Conservation (phyloP, 331 rosid species). For the Malus hybrid region DNA sequence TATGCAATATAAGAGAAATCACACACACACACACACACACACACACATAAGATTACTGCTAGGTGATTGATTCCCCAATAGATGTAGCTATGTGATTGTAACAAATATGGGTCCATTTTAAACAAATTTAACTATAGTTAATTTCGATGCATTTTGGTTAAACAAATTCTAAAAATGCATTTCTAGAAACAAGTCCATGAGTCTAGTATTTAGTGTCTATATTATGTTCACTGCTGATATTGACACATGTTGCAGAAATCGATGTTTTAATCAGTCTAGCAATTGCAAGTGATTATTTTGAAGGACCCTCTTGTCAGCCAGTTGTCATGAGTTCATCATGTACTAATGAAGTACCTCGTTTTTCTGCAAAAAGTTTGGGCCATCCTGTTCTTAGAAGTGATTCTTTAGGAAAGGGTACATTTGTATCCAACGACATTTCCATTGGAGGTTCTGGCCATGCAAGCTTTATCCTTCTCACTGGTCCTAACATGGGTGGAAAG, state of each 20-base stretch:
- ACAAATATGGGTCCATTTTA: background rate
- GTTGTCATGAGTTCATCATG: slow-evolving; percentile 36
- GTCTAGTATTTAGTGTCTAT: background rate
- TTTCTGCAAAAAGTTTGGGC: slow-evolving; percentile 71
- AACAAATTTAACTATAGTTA: background rate
- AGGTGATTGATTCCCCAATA: background rate
- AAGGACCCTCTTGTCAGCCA: slow-evolving; percentile 79
- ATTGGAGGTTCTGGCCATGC: slow-evolving; percentile 75
- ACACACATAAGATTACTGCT: background rate
- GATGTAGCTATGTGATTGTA: too few relatives aligned
- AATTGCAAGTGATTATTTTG: slow-evolving; percentile 73
- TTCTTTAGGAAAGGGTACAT: slow-evolving; percentile 72
- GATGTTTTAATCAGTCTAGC: slow-evolving; percentile 91
- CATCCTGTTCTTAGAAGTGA: slow-evolving; percentile 90
- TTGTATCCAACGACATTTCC: slow-evolving; percentile 71
- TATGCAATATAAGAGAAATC: background rate
- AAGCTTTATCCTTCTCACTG: slow-evolving; percentile 78
- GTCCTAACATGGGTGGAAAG: slow-evolving; percentile 99
- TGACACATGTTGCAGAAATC: slow-evolving; percentile 62
- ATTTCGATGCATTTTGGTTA: background rate
- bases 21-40: too few relatives aligned
- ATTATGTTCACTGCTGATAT: slow-evolving; percentile 17
- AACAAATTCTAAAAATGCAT: background rate
- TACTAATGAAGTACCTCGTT: slow-evolving; percentile 45
- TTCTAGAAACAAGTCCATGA: background rate